Evolutionary conservation across 2,329 filamentous ascomycete species (phyloP), one percentile per base, ranked within the genome.

Genomic region (Botrytis byssoidea): DNA sequence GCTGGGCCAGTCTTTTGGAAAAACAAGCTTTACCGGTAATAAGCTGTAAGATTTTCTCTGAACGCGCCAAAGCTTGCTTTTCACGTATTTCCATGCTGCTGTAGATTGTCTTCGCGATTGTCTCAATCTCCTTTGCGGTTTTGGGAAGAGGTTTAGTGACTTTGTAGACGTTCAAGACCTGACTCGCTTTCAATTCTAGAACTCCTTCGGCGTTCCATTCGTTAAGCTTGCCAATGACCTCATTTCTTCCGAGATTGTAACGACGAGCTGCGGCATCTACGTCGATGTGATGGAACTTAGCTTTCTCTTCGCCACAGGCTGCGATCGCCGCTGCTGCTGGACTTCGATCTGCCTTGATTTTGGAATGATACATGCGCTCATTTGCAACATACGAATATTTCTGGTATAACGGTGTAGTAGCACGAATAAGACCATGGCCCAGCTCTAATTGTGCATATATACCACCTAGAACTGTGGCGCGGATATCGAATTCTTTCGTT

Each of bases 391-490:
- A 91, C 46, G 83, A 84, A 79, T 90, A 91, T 1, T 84, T 82
- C 12, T 83, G 86, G 74, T 90, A 91, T 59, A 89, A 86, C 0
- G 85, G 88, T 0, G 85, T 90, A 29, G 85, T 86, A 25, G 86
- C 88, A 35, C 89, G 84, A 44, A 91, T 83, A 0, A 90, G 82
- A 0, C 83, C 83, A 74, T 89, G 90, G 4, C 85, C 86, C 7
- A 91, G 82, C 77, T 91, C 89, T 1, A 91, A 81, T n/a, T 87
- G 85, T 0, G 89, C 88, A 70, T 89, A 89, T 25, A 91, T 84
- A 69, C 88, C 86, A 57, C 82, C 82, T 9, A 90, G 81, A 0
- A 86, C 83, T 4, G 81, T 86, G 1, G 81, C 74, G 32, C 85
- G 84, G 72, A 91, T 88, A 76, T 91, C 89, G 73, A 85, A 87